Evolutionary conservation across 495 filamentous ascomycete species (phyloP), one percentile per base, ranked within the genome.

Genomic region (Podospora sp.): DNA sequence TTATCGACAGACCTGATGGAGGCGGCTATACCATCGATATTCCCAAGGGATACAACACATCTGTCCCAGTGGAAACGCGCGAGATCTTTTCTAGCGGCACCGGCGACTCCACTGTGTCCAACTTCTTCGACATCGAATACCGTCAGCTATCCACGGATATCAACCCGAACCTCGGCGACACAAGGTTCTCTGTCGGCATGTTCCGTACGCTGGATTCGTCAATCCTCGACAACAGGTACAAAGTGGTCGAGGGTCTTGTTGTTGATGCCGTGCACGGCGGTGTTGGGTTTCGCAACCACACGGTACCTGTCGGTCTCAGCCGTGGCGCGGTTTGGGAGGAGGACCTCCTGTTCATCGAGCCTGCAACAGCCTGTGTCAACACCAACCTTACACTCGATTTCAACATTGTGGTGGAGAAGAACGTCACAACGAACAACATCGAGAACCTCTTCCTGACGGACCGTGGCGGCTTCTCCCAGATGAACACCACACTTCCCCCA

Each of bases 281-380:
- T 1, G 68, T 83, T 14, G 81, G 80, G 0, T 82, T 84, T 52
- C 73, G 83, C 35, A 83, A 83, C 67, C 83, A 85, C 60, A 81
- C 79, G 1, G 53, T 74, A 0, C 83, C 83, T 2, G 29, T 55
- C 1, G 62, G 27, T 0, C 62, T 69, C 0, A 18, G 52, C 3
- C 73, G 71, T 52, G 80, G 77, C 0, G 76, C 62, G 9, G 56
- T 64, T 3, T 84, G 83, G 82, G 50, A 63, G 2, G 82, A 85
- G 64, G 80, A 83, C 55, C 21, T 84, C 4, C 74, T 83, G 2
- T 83, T 83, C 69, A 68, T 84, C 58, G 78, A 82, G 71, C 82
- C 81, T 1, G 71, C 78, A 21, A 78, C 80, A 0, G 61, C 65
- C 5, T 85, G 83, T 64, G 81, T 84, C 5, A 62, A 81, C 40